These are phyloP conservation scores for Solanum pennellii DNA, from an alignment of 257 asterid species.

Conservation along the genomic window DNA sequence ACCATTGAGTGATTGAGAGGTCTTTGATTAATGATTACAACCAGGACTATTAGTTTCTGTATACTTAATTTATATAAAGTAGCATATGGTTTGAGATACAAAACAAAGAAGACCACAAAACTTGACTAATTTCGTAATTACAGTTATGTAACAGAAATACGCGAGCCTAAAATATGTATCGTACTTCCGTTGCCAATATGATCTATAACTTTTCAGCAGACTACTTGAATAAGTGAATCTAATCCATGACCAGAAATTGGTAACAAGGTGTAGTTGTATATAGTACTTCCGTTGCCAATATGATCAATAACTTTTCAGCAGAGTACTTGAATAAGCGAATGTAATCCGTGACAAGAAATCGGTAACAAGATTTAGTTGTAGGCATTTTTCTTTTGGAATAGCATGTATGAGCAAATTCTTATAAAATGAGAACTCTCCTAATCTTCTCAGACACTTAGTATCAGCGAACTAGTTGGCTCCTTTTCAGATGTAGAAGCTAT, in stretches of 20 bases:
- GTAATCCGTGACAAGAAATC: background rate
- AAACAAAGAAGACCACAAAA: background rate
- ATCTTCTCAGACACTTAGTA: background rate
- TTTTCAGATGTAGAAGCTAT: background rate
- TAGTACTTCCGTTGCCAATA: background rate
- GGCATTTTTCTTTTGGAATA: background rate
- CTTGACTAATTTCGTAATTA: background rate
- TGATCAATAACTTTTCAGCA: background rate
- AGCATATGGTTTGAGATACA: background rate
- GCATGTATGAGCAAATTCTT: background rate
- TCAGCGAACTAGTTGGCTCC: background rate
- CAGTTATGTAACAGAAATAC: background rate
- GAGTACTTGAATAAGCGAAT: background rate
- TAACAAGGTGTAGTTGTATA: background rate
- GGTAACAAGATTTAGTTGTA: background rate
- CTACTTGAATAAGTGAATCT: background rate
- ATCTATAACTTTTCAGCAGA: background rate
- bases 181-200: background rate
- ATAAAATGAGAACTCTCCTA: background rate
- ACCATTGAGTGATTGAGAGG: background rate
- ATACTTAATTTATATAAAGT: background rate
- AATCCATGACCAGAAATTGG: background rate
- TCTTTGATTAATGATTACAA: background rate
- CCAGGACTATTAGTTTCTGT: background rate
- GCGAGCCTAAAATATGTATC: background rate